Evolutionary conservation across 371 early-diverging fungal genomes (phyloP).

Genomic region (Nosema muscidifuracis): DNA sequence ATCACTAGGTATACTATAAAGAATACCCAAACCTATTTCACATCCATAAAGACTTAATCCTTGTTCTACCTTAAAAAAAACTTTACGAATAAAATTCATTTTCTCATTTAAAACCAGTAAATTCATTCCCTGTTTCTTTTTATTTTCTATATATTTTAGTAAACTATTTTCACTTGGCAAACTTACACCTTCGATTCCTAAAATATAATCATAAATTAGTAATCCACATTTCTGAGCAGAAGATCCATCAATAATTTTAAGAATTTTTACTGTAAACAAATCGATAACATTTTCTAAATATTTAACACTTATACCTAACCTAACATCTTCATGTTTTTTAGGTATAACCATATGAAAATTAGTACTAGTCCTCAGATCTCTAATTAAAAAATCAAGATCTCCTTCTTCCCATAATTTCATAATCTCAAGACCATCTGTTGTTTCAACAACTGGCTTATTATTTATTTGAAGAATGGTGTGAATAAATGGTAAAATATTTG

Average conservation of each 20-base stretch:
- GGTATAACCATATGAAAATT: slow-evolving; percentile 23
- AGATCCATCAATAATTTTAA: slow-evolving; percentile 42
- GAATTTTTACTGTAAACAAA: slow-evolving; percentile 40
- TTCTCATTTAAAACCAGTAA: slow-evolving; percentile 49
- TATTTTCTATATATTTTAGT: slow-evolving; percentile 19
- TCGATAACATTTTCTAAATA: slow-evolving; percentile 10
- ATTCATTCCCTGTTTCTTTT: slow-evolving; percentile 27
- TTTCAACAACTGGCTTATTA: slow-evolving; percentile 16
- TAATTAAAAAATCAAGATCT: slow-evolving; percentile 24
- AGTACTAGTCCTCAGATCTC: slow-evolving; percentile 45
- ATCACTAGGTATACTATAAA: slow-evolving; percentile 42
- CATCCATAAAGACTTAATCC: slow-evolving; percentile 49
- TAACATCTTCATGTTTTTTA: background rate
- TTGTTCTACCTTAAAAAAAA: slow-evolving; percentile 27
- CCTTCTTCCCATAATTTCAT: slow-evolving; percentile 38
- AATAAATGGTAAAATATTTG: slow-evolving; percentile 50
- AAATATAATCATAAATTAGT: slow-evolving; percentile 52
- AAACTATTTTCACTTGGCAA: slow-evolving; percentile 29
- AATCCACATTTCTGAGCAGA: slow-evolving; percentile 43
- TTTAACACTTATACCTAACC: slow-evolving; percentile 53
- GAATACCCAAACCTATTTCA: slow-evolving; percentile 44
- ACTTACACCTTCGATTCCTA: slow-evolving; percentile 44
- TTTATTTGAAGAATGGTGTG: slow-evolving; percentile 48
- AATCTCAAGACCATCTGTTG: slow-evolving; percentile 41
- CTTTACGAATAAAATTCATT: slow-evolving; percentile 37